Evolutionary conservation across 495 filamentous ascomycete genomes (phyloP), one percentile per base, ranked within the genome.

Genomic region (Penicillium robsamsonii): DNA sequence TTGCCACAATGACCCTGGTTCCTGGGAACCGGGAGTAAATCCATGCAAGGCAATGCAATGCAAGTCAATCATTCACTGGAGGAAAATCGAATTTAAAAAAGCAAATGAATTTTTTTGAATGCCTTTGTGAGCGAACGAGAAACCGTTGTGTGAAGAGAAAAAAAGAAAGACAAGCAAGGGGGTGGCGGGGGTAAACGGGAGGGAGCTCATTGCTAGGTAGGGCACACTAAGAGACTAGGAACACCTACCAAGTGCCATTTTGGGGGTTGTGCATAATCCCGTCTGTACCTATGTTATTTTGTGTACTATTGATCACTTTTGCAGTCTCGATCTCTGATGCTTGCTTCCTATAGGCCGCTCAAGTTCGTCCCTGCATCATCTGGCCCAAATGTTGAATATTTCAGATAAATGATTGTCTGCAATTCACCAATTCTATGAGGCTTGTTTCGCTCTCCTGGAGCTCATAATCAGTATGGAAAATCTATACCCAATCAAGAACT

Each of bases 41-140:
- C 27, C 18, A 67, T 57, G 64, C 59, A 67, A 67, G 64, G 64
- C 25, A 51, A 65, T 60, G 62, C 62, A 57, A 62, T 65, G 64
- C 64, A 33, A 64, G 59, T 60, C 64, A 65, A 47, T 38, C 40
- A 53, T n/a, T n/a, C 4, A 30, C 35, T 37, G 18, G 15, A 27
- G 33, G 17, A 24, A 38, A 46, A 18, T 11, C 30, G 22, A 24
- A 42, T 25, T 29, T 24, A 24, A 50, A 40, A 31, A 47, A 13
- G 9, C 9, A 12, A 30, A 47, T 38, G 15, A 9, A 17, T 17
- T 38, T 17, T 18, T 20, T 31, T 17, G 41, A 55, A 49, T 35
- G 31, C 29, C 46, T n/a, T 49, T 20, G 17, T 17, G 29, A 18
- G 8, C 45, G 20, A 18, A 44, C 24, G 37, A 45, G 27, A 31